A percentile compares a stretch with the other conserved stretches of the same genome.
Evolutionary conservation across 306 rosid genomes (phyloP).

Genomic region (Prunus mira): DNA sequence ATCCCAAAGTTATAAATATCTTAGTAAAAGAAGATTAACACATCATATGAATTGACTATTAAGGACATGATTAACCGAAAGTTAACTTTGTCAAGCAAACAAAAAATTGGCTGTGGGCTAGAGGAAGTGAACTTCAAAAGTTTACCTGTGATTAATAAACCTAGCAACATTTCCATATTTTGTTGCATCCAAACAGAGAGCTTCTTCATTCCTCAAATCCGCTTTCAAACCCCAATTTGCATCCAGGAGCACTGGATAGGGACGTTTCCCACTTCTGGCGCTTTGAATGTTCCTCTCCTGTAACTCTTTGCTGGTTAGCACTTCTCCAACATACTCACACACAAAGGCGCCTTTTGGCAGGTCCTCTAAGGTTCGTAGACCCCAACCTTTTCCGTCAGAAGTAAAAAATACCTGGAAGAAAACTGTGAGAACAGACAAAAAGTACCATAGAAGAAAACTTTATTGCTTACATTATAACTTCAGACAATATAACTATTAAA

Average conservation of each 20-base stretch:
- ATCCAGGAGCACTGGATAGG: conserved; percentile 57
- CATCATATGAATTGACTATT: background rate
- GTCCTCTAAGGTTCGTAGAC: conserved; percentile 82
- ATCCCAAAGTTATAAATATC: background rate
- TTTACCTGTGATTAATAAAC: conserved; percentile 91
- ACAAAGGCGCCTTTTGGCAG: conserved; percentile 89
- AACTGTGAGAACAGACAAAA: background rate
- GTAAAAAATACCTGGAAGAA: conserved; percentile 74
- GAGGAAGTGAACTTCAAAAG: conserved; percentile 7
- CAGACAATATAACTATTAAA: background rate
- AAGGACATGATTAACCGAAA: background rate
- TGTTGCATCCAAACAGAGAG: conserved; percentile 86
- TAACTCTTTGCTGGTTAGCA: conserved; percentile 63
- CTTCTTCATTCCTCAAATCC: conserved; percentile 49
- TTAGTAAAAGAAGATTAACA: background rate
- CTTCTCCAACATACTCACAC: conserved; percentile 87
- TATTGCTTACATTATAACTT: background rate
- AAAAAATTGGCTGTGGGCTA: background rate
- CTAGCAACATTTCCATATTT: conserved; percentile 84
- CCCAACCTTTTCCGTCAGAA: conserved; percentile 91
- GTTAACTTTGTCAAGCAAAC: background rate
- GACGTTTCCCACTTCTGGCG: conserved; percentile 44
- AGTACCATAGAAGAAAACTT: background rate
- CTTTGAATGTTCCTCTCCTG: conserved; percentile 51
- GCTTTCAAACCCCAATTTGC: conserved; percentile 66